phyloP scores from a whole-genome alignment of 129 eudicot genomes.

The Pulicaria dysenterica region DNA sequence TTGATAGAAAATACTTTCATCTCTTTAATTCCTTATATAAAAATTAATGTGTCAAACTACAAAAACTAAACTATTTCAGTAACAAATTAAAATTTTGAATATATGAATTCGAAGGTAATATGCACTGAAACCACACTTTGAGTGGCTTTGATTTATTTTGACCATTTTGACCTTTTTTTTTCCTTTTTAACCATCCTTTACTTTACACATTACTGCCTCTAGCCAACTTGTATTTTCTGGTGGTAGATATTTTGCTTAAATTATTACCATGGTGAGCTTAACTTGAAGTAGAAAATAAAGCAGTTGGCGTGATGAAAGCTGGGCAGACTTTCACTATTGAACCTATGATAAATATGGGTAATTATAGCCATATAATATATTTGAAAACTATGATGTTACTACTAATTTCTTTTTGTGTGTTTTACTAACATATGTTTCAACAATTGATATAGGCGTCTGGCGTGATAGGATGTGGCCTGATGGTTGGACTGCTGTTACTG shows the following conservation, averaged over 20 bases:
- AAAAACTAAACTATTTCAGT: not conserved
- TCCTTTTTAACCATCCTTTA: not conserved
- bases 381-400: not conserved
- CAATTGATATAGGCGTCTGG: constrained; percentile 69
- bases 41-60: too few relatives aligned
- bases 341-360: constrained; percentile 95
- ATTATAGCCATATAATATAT: not conserved
- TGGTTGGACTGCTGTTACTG: constrained; percentile 96
- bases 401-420: not conserved
- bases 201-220: not conserved
- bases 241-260: not conserved
- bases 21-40: too few relatives aligned
- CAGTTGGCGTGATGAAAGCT: constrained; percentile 98
- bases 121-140: not conserved
- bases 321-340: constrained; percentile 97
- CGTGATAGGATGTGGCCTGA: constrained; percentile 99
- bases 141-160: not conserved
- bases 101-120: not conserved
- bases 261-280: constrained; percentile 48
- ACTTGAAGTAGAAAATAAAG: constrained; percentile 79
- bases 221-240: not conserved
- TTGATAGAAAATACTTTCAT: not conserved
- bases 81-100: not conserved
- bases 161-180: not conserved
- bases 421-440: constrained; percentile 21